These are phyloP conservation scores for Amoeboaphelidium protococcarum DNA, from an alignment of 371 early-diverging fungal genomes.

Conservation along the genomic window DNA sequence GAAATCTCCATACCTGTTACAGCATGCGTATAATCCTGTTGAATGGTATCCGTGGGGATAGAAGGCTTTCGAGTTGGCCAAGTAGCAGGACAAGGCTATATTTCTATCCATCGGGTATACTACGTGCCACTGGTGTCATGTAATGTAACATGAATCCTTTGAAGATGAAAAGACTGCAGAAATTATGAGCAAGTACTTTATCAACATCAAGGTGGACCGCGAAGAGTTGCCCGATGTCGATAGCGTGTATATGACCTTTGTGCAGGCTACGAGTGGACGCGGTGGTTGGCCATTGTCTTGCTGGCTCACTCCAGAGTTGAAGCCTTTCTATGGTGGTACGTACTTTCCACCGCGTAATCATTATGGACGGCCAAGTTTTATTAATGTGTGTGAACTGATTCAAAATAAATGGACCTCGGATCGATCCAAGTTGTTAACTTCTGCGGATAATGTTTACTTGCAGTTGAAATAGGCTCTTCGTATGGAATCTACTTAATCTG, in stretches of 20 bases:
- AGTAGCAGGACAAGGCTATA: conserved; percentile 24
- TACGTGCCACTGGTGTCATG: conserved; percentile 45
- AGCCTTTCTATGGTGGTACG: conserved; percentile 34
- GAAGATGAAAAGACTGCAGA: conserved; percentile 23
- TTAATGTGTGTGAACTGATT: neutral
- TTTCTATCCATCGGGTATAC: conserved; percentile 36
- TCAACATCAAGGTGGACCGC: conserved; percentile 20
- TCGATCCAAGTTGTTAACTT: conserved; percentile 11
- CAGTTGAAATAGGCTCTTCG: too few species aligned
- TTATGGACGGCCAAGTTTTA: conserved; percentile 9
- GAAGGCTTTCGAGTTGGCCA: conserved; percentile 28
- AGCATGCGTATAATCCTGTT: conserved; percentile 14
- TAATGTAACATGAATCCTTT: conserved; percentile 37
- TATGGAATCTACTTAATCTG: too few species aligned
- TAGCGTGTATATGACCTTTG: conserved; percentile 26
- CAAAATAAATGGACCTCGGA: conserved; percentile 1
- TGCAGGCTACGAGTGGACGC: conserved; percentile 18
- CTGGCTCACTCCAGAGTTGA: conserved; percentile 29
- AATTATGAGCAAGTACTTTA: conserved; percentile 26
- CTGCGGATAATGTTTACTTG: too few species aligned
- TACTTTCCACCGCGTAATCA: conserved; percentile 30
- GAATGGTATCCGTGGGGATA: conserved; percentile 46
- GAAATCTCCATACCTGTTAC: conserved; percentile 27
- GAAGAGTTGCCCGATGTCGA: conserved; percentile 39
- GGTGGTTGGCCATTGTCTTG: conserved; percentile 37